Base-by-base conservation (phyloP, 305 asterid species). In the Petunia hybrid region DNA sequence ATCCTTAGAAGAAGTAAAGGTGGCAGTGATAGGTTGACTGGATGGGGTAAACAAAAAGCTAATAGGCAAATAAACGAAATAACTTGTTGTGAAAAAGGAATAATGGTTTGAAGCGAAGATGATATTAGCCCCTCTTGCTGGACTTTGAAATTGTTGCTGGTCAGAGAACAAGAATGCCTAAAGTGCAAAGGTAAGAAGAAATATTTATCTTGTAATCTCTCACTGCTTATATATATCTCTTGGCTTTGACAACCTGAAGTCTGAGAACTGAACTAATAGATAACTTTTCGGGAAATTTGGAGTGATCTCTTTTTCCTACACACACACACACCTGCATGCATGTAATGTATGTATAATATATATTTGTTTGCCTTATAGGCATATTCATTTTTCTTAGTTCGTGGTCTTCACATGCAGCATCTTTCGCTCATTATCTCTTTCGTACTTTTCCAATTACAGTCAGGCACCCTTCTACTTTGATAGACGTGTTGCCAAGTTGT, bases 401-500 rank as follows among this genome's bases (percentile, higher is more conserved):
- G 36, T 53, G 64, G 7, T 53, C 45, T 74, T 14, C 53, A 38
- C 55, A 36, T 38, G 48, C 7, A 22, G 76, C 14, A 4, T 8
- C 76, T 16, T 41, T 68, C 76, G 22, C 16, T 38, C 41, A 2
- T 53, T 13, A 74, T 51, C 64, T 74, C 64, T 53, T 53, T 3
- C 38, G 48, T 74, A 6, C 48, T 38, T 73, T 7, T 74, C 79
- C 79, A 74, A 74, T 51, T 53, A 74, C 79, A 74, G 79, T 46
- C 38, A 14, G 38, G 45, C 31, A 22, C 31, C 64, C 79, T 53
- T 36, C 79, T 36, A 53, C 46, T 53, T 74, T 36, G 78, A 51
- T 36, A 73, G 79, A 14, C 64, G 42, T 74, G 79, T 74, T 74
- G n/a, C 79, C 53, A 38, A 74, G 79, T 48, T 74, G 79, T 36